A percentile compares a stretch with the other conserved stretches of the same genome.
phyloP scores from a whole-genome alignment of 2,329 filamentous ascomycete genomes.

The Canariomyces notabilis region DNA sequence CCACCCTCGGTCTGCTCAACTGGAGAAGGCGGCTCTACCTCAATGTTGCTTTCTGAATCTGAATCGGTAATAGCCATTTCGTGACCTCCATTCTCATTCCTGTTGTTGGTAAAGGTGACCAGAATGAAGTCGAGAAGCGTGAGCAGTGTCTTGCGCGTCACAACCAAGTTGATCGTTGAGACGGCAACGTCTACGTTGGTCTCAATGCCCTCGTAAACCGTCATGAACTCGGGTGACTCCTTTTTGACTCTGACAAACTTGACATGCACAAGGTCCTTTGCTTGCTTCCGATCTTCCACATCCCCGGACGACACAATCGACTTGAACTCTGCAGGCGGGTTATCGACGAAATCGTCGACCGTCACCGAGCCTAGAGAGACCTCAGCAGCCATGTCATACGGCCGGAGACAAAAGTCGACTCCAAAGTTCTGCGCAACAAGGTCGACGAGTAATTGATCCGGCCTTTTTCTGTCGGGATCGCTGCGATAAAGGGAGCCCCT shows the following conservation, averaged over 20 bases:
- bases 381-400: conserved; percentile 90
- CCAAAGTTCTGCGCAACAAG: conserved; percentile 85
- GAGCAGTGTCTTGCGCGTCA: conserved; percentile 86
- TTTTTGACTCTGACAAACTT: conserved; percentile 88
- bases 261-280: conserved; percentile 78
- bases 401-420: conserved; percentile 79
- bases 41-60: conserved; percentile 35
- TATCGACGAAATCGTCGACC: conserved; percentile 92
- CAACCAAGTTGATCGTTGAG: conserved; percentile 92
- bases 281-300: conserved; percentile 64
- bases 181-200: conserved; percentile 88
- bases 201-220: conserved; percentile 86
- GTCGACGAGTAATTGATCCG: conserved; percentile 81
- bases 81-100: conserved; percentile 28
- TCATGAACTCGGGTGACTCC: conserved; percentile 87
- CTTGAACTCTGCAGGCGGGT: conserved; percentile 85
- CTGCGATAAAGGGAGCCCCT: conserved; percentile 89
- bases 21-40: conserved; percentile 33
- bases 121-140: conserved; percentile 93
- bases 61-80: conserved; percentile 37
- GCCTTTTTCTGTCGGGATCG: conserved; percentile 68
- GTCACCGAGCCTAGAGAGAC: conserved; percentile 81
- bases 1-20: conserved; percentile 47
- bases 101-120: conserved; percentile 72
- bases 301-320: conserved; percentile 89